Percentiles rank a stretch among this genome's conserved stretches.
Evolutionary conservation across 2,329 filamentous ascomycete genomes (phyloP).

Genomic region (Ceratocystis variospora): DNA sequence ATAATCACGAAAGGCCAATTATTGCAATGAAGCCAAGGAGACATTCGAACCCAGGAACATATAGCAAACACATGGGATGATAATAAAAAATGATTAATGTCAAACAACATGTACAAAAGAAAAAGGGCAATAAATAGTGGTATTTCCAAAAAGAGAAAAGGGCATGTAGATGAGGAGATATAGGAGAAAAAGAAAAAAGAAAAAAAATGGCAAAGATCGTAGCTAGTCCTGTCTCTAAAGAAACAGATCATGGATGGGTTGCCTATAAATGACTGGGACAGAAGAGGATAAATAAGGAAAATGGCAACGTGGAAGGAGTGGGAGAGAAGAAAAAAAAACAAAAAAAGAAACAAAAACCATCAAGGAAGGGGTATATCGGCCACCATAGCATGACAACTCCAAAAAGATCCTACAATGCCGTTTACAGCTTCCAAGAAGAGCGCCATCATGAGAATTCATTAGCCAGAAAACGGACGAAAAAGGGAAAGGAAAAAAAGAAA

Average conservation of each 20-base stretch:
- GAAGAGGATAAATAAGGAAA: constrained; percentile 11
- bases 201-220: not conserved
- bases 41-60: too few species aligned
- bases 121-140: not conserved
- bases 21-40: too few species aligned
- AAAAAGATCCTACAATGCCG: constrained; percentile 3
- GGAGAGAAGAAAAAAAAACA: constrained; percentile 22
- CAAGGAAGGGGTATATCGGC: not conserved
- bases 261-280: constrained; percentile 9
- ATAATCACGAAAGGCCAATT: too few species aligned
- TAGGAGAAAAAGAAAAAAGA: not conserved
- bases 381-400: not conserved
- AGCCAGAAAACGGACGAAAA: constrained; percentile 4
- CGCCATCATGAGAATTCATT: constrained; percentile 7
- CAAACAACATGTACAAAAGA: not conserved
- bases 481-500: not conserved
- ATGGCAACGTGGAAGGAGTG: constrained; percentile 14
- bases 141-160: not conserved
- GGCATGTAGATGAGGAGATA: not conserved
- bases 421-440: not conserved
- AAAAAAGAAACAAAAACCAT: constrained; percentile 6
- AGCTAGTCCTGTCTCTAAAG: not conserved
- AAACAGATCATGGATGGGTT: not conserved
- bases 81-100: not conserved
- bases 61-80: too few species aligned